Evolutionary conservation across 1,284 basidiomycete species (phyloP), one percentile per base, ranked within the genome.

Genomic region (Tremellales sp.): DNA sequence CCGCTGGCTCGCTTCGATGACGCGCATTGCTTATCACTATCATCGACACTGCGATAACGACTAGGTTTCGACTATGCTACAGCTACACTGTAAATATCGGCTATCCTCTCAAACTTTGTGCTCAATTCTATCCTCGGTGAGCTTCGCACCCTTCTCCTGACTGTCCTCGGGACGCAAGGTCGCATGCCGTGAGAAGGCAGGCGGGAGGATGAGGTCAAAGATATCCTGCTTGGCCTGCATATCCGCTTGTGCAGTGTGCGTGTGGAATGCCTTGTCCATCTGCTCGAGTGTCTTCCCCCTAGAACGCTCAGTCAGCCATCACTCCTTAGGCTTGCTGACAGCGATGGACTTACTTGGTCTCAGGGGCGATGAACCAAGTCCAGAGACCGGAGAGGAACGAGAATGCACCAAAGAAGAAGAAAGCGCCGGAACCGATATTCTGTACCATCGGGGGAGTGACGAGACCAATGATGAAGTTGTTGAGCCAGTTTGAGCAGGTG

Each of bases 401-500:
- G 24, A 60, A 58, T 11, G 33, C 31, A 17, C 47, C 61, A 31
- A 64, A 64, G 54, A 67, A 65, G 41, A 62, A 31, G 43, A 63
- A 65, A 1, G 61, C 52, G n/a, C 65, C 65, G 48, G 53, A 62
- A 0, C 48, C 46, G 23, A 53, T 54, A 12, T 49, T 47, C 15
- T 51, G 12, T 15, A 67, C 33, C 50, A 67, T 48, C 0, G 57
- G 56, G 3, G 65, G 65, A 2, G 62, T 62, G 48, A 65, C 58
- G 10, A 63, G 53, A 26, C 64, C 62, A 15, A 36, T 36, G 13
- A 36, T 36, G 13, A 61, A 65, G 52, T 65, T 58, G 56, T 33
- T 47, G 19, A 67, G 31, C 67, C 67, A 70, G 48, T 65, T 67
- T 29, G 53, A 56, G 36, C 61, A 56, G 11, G 58, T 61, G 15